Percentiles rank a stretch among this genome's conserved stretches.
Conservation (phyloP, 139 green algal genomes). For the Pleodorina starrii region DNA sequence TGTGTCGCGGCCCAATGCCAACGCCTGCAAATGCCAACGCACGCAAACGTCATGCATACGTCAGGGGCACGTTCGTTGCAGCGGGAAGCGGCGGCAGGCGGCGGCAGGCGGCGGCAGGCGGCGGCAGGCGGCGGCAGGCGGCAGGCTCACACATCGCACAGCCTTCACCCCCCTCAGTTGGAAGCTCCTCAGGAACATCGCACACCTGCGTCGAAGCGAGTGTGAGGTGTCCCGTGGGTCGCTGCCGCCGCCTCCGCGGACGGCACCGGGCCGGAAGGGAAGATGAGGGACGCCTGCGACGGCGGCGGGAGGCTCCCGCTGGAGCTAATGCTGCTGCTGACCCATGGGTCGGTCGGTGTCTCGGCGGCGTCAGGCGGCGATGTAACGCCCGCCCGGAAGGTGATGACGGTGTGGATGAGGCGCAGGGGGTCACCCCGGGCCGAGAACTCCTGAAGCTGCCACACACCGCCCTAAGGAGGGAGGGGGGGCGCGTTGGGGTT, state of each 20-base stretch:
- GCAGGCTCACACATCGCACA: no score
- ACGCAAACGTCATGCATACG: no score
- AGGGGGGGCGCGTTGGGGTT: neutral
- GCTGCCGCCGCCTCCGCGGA: neutral
- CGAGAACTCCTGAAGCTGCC: slow-evolving; percentile 56
- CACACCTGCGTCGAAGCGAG: no score
- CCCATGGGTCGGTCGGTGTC: neutral
- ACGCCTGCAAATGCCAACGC: neutral
- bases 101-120: no score
- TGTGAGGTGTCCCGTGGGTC: neutral
- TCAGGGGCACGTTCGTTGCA: no score
- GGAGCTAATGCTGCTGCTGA: neutral
- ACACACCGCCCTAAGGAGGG: neutral
- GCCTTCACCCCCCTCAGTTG: no score
- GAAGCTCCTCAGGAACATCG: no score
- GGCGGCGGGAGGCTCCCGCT: neutral
- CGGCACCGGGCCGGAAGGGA: neutral
- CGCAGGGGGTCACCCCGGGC: slow-evolving; percentile 46
- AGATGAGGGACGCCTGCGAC: neutral
- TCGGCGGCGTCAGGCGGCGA: neutral
- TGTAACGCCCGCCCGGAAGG: neutral
- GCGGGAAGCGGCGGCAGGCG: no score
- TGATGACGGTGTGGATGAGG: neutral
- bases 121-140: no score
- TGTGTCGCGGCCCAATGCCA: neutral